Conservation (phyloP, 768 basidiomycete genomes). For the Pleurotus cornucopiae region DNA sequence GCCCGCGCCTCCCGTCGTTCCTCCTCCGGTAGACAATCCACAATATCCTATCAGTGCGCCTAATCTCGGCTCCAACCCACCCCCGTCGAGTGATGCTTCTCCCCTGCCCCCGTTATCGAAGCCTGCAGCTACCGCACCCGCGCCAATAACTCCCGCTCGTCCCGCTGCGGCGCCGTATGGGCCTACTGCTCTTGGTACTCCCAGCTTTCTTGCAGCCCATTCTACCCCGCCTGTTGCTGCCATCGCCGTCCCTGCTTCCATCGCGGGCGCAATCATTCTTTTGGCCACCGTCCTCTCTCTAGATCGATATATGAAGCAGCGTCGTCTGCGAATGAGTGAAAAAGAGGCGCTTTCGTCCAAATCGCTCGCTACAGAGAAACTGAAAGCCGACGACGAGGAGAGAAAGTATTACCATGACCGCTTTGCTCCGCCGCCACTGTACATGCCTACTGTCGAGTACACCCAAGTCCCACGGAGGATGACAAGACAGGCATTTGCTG, state of each 20-base stretch:
- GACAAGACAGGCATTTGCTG: not conserved
- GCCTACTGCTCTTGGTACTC: constrained; percentile 6
- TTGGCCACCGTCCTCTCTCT: constrained; percentile 23
- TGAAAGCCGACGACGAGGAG: not conserved
- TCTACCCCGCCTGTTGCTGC: constrained; percentile 23
- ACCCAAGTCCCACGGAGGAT: not conserved
- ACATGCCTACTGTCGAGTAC: constrained; percentile 4
- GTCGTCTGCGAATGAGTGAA: constrained; percentile 15
- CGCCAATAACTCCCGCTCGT: not conserved
- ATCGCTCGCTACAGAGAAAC: not conserved
- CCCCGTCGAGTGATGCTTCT: not conserved
- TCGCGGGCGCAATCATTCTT: constrained; percentile 25
- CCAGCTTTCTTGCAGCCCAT: constrained; percentile 19
- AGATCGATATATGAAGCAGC: constrained; percentile 17
- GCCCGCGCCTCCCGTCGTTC: not conserved
- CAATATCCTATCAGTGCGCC: constrained; percentile 3
- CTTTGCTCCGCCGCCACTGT: not conserved
- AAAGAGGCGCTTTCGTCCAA: constrained; percentile 10
- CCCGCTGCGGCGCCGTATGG: not conserved
- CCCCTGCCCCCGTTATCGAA: not conserved
- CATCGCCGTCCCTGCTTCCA: constrained; percentile 29
- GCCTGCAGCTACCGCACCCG: not conserved
- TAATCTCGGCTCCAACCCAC: not conserved
- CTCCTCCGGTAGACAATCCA: not conserved
- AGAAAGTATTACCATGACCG: not conserved